These are phyloP conservation scores for Immersiella caudata DNA, from an alignment of 495 filamentous ascomycete genomes.

Conservation along the genomic window DNA sequence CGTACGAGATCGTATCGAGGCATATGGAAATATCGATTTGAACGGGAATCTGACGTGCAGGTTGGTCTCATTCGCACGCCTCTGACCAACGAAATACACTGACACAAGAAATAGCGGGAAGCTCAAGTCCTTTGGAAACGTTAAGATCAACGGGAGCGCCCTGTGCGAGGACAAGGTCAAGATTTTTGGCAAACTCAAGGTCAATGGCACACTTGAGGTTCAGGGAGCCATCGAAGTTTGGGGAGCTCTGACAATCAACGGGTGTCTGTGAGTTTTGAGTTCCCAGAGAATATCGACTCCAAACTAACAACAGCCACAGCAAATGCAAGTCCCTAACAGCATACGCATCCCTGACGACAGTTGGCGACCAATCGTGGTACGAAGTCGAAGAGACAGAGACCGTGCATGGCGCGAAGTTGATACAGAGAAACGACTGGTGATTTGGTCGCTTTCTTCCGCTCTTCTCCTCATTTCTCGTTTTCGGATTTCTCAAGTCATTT, in stretches of 20 bases:
- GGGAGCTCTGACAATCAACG: constrained; percentile 42
- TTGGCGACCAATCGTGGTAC: constrained; percentile 44
- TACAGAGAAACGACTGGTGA: constrained; percentile 33
- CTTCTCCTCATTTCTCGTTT: not conserved
- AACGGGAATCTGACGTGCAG: constrained; percentile 38
- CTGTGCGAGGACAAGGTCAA: constrained; percentile 40
- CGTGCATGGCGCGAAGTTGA: constrained; percentile 41
- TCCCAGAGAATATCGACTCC: not conserved
- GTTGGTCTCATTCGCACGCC: constrained; percentile 9
- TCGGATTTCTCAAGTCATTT: not conserved
- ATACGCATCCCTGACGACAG: constrained; percentile 44
- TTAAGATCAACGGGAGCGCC: constrained; percentile 35
- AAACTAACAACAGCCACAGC: constrained; percentile 20
- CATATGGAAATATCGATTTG: constrained; percentile 41
- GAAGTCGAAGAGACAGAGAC: constrained; percentile 37
- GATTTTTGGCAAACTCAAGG: constrained; percentile 45
- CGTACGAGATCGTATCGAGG: constrained; percentile 43
- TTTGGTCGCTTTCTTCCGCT: not conserved
- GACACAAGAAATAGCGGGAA: constrained; percentile 29
- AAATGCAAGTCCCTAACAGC: constrained; percentile 42
- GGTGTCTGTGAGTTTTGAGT: constrained; percentile 38
- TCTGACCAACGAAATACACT: constrained; percentile 1
- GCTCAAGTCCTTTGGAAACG: constrained; percentile 42
- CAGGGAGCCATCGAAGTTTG: constrained; percentile 42
- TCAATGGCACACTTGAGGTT: constrained; percentile 40